Evolutionary conservation across 768 basidiomycete species (phyloP).

Genomic region (Leccinum broughii): DNA sequence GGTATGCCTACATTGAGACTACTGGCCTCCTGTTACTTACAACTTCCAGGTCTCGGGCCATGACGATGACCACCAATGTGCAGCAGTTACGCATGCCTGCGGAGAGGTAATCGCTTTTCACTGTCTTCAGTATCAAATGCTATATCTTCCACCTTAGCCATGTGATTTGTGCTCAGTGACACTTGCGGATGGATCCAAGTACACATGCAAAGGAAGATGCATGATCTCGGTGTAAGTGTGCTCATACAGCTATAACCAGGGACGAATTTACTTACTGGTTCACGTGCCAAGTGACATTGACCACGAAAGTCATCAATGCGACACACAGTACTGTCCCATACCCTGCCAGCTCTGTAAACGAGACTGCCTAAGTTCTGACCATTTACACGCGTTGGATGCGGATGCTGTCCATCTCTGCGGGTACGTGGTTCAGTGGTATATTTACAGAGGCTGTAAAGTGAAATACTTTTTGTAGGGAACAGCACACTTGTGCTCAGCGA

Average conservation of each 20-base stretch:
- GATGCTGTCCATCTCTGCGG: slow-evolving; percentile 56
- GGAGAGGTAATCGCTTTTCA: slow-evolving; percentile 43
- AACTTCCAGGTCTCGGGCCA: slow-evolving; percentile 46
- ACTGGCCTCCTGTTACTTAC: not conserved
- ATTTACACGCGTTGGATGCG: slow-evolving; percentile 51
- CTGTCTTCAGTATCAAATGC: not conserved
- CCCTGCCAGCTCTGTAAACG: slow-evolving; percentile 56
- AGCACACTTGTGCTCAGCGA: slow-evolving; percentile 47
- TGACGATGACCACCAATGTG: slow-evolving; percentile 49
- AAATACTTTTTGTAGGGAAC: slow-evolving; percentile 30
- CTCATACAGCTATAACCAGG: not conserved
- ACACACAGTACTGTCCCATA: slow-evolving; percentile 51
- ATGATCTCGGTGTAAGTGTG: slow-evolving; percentile 39
- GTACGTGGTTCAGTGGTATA: slow-evolving; percentile 33
- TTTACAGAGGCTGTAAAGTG: slow-evolving; percentile 5
- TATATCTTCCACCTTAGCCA: slow-evolving; percentile 32
- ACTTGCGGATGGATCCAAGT: slow-evolving; percentile 27
- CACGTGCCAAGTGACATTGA: slow-evolving; percentile 40
- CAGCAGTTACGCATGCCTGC: slow-evolving; percentile 52
- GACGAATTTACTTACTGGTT: not conserved
- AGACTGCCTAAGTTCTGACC: slow-evolving; percentile 45
- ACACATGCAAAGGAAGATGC: slow-evolving; percentile 46
- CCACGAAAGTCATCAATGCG: slow-evolving; percentile 52
- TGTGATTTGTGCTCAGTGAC: slow-evolving; percentile 39
- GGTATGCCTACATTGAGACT: slow-evolving; percentile 29